Evolutionary conservation across 441 rosid species (phyloP).

Genomic region (Brassica hybrid): DNA sequence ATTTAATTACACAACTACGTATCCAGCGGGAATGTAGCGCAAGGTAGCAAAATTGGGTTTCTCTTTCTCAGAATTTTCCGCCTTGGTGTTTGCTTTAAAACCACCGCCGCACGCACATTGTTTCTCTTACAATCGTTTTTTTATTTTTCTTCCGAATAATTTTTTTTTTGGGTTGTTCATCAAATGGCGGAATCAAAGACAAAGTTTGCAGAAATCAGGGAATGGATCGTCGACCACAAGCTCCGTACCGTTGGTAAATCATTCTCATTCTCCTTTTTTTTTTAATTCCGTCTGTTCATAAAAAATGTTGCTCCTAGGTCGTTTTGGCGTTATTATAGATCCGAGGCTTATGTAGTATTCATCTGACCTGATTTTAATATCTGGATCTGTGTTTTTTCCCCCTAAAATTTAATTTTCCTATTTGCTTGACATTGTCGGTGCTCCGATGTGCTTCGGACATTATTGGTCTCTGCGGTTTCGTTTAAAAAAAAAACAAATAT

Average conservation of each 20-base stretch:
- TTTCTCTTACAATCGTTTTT: not conserved
- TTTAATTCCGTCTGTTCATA: too few relatives aligned
- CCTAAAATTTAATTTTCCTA: too few relatives aligned
- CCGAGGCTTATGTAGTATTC: too few relatives aligned
- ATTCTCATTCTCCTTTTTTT: not conserved
- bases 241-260: constrained; percentile 81
- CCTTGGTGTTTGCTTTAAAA: constrained; percentile 29
- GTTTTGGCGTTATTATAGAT: too few relatives aligned
- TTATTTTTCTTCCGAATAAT: not conserved
- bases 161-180: not conserved
- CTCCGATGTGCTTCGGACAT: too few relatives aligned
- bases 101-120: not conserved
- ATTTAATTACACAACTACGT: not conserved
- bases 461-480: too few relatives aligned
- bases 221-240: constrained; percentile 85
- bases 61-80: constrained; percentile 8
- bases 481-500: too few relatives aligned
- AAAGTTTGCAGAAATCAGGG: constrained; percentile 60
- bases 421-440: too few relatives aligned
- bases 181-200: constrained; percentile 71
- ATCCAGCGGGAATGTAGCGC: not conserved
- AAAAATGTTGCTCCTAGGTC: too few relatives aligned
- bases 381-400: too few relatives aligned
- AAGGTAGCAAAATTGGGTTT: constrained; percentile 32
- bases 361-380: too few relatives aligned